Conservation (phyloP, 495 filamentous ascomycete genomes). For the Neurospora cerealis region DNA sequence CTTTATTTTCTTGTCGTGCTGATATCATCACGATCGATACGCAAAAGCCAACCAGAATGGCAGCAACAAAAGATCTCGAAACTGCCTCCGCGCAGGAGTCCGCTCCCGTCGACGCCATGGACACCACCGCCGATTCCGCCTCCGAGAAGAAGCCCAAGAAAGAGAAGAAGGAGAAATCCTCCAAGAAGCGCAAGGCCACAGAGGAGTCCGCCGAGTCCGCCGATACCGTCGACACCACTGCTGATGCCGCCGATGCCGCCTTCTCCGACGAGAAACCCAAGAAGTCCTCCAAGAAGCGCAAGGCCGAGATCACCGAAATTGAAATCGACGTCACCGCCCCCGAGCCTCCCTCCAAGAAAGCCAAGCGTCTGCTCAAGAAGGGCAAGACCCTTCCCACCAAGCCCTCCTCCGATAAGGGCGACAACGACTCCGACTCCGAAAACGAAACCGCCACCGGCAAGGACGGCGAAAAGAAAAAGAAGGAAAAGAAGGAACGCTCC, state of each 20-base stretch:
- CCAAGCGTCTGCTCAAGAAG: slow-evolving; percentile 71
- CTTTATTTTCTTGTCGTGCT: not conserved
- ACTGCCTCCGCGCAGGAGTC: not conserved
- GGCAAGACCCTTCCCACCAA: slow-evolving; percentile 42
- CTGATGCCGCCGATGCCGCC: not conserved
- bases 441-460: slow-evolving; percentile 13
- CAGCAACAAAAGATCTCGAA: slow-evolving; percentile 7
- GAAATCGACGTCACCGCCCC: slow-evolving; percentile 81
- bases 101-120: not conserved
- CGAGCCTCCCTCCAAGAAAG: slow-evolving; percentile 90
- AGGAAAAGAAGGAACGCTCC: slow-evolving; percentile 52
- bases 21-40: not conserved
- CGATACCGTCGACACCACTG: slow-evolving; percentile 7
- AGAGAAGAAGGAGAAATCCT: not conserved
- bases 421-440: slow-evolving; percentile 15
- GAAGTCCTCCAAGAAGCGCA: slow-evolving; percentile 55
- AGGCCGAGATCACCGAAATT: slow-evolving; percentile 62
- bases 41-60: not conserved
- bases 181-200: not conserved
- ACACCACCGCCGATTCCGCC: not conserved
- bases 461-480: slow-evolving; percentile 21
- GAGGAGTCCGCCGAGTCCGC: not conserved
- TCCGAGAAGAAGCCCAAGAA: not conserved
- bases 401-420: slow-evolving; percentile 26
- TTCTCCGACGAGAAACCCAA: slow-evolving; percentile 55